Evolutionary conservation across 352 stramenopile genomes (phyloP), one percentile per base, ranked within the genome.

Genomic region (Pythium dissimile): DNA sequence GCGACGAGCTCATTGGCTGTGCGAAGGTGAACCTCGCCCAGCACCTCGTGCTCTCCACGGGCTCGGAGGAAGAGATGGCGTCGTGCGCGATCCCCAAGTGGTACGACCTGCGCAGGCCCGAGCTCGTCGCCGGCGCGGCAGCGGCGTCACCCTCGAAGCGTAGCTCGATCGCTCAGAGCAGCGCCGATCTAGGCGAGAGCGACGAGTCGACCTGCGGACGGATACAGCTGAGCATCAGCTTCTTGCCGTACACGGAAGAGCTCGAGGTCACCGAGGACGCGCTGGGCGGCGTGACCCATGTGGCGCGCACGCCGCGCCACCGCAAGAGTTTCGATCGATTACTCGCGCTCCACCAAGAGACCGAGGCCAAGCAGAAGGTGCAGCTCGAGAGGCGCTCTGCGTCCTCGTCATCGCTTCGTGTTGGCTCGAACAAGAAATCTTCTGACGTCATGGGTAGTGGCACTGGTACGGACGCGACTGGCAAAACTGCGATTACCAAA

Each of bases 211-310:
- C 54, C 18, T 89, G 79, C 52, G 84, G 81, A 0, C 62, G 72
- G 16, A 57, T 94, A 49, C 81, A 94, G 67, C 73, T 94, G 4
- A 94, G 84, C 47, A 84, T 94, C 46, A 85, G 73, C 47, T 94
- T 94, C 43, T 62, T 78, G 38, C 69, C 84, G 11, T 88, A 88
- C 54, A 75, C 57, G 2, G 76, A 91, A 26, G 67, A 84, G 15
- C 55, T 73, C 27, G 71, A 84, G 13, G 48, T 77, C 26, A 68
- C 45, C 4, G 72, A 85, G 32, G 59, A 72, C 45, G 62, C 48
- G 1, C 55, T 75, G 18, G 71, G 70, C 5, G 59, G 63, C 2
- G 53, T 71, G 32, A 66, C 59, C 2, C 31, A 42, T 26, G 26
- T 64, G 13, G 30, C 23, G 8, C 66, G 67, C 21, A 73, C 77